phyloP scores from a whole-genome alignment of 805 yeast genomes.

The Spathaspora boniae region DNA sequence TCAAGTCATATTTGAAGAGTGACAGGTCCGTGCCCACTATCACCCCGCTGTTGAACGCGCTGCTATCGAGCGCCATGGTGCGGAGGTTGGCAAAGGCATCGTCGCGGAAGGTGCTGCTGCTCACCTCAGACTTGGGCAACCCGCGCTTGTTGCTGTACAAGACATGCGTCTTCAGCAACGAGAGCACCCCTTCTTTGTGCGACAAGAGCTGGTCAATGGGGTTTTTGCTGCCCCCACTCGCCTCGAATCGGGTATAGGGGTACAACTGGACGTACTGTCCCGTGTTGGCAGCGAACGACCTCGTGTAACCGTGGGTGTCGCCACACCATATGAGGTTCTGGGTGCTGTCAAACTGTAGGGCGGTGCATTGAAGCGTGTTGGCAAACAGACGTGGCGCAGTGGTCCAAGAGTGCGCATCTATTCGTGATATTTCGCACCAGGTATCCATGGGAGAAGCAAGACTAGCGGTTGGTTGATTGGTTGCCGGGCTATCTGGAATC shows the following conservation, averaged over 20 bases:
- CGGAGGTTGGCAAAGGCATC: slow-evolving; percentile 19
- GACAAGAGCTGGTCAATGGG: slow-evolving; percentile 28
- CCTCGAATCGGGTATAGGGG: slow-evolving; percentile 36
- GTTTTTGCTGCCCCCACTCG: slow-evolving; percentile 14
- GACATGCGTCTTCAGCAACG: slow-evolving; percentile 29
- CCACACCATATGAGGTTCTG: slow-evolving; percentile 86
- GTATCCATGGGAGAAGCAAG: slow-evolving; percentile 51
- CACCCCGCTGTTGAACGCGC: slow-evolving; percentile 13
- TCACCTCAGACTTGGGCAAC: slow-evolving; percentile 17
- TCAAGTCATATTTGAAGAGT: slow-evolving; percentile 31
- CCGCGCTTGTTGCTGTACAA: slow-evolving; percentile 37
- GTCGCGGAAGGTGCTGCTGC: slow-evolving; percentile 12
- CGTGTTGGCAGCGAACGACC: slow-evolving; percentile 24
- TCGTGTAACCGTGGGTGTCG: slow-evolving; percentile 52
- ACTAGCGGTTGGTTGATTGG: slow-evolving; percentile 1
- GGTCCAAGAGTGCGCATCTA: slow-evolving; percentile 6
- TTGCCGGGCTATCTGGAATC: no score
- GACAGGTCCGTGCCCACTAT: slow-evolving; percentile 9
- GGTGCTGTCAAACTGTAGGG: slow-evolving; percentile 58
- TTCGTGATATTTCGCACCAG: slow-evolving; percentile 43
- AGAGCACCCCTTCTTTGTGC: slow-evolving; percentile 31
- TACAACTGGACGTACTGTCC: slow-evolving; percentile 21
- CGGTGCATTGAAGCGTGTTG: not conserved
- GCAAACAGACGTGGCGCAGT: not conserved
- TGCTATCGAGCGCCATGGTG: slow-evolving; percentile 31